Evolutionary conservation across 352 stramenopile species (phyloP).

Genomic region (Globisporangium rhizosaccharum): DNA sequence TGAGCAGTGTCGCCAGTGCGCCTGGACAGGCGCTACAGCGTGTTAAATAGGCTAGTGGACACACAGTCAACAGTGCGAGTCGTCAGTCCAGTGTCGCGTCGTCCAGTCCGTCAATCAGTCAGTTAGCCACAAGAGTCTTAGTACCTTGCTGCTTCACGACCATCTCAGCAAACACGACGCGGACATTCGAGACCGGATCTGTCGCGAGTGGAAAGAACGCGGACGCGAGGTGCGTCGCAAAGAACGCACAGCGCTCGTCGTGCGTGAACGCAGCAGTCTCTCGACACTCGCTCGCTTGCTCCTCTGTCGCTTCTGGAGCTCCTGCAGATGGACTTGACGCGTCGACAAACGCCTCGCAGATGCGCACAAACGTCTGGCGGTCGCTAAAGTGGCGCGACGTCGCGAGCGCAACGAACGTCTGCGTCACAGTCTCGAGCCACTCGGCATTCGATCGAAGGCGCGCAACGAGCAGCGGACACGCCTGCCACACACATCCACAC

Average conservation of each 20-base stretch:
- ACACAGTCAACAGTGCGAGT: background rate
- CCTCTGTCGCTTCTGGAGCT: conserved; percentile 3
- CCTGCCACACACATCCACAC: conserved; percentile 20
- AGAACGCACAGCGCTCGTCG: conserved; percentile 28
- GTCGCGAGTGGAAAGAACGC: conserved; percentile 54
- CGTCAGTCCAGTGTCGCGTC: background rate
- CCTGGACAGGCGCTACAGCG: conserved; percentile 24
- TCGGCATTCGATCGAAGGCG: conserved; percentile 35
- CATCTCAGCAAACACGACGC: conserved; percentile 49
- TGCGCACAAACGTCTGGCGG: conserved; percentile 63
- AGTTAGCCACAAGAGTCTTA: background rate
- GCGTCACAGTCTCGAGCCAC: conserved; percentile 41
- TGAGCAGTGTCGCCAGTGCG: conserved; percentile 17
- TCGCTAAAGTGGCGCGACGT: conserved; percentile 54
- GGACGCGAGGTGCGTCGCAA: conserved; percentile 34
- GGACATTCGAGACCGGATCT: conserved; percentile 73
- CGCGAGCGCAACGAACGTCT: conserved; percentile 46
- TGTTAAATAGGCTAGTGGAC: conserved; percentile 20
- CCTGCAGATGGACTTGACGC: background rate
- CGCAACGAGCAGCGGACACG: conserved; percentile 58
- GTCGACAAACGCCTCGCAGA: conserved; percentile 51
- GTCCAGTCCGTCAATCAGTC: background rate
- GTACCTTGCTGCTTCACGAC: conserved; percentile 40
- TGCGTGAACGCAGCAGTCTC: background rate
- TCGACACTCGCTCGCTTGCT: background rate